A percentile compares a stretch with the other conserved stretches of the same genome.
Conservation (phyloP, 768 basidiomycete species). For the Fomitopsis pulvina region DNA sequence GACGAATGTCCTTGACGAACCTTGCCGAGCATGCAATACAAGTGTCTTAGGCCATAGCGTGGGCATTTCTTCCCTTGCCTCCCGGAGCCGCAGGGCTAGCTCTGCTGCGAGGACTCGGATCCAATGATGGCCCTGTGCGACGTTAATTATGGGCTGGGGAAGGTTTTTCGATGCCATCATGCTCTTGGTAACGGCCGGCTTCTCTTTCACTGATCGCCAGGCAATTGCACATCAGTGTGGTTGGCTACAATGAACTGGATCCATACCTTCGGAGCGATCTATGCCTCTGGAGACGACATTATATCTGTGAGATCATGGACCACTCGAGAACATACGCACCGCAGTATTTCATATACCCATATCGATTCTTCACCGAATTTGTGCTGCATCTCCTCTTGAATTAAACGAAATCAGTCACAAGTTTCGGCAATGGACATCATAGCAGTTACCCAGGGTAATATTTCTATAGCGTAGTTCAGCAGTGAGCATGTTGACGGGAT, state of each 20-base stretch:
- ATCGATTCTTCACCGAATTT: conserved; percentile 78
- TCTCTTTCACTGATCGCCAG: conserved; percentile 67
- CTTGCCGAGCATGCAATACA: conserved; percentile 71
- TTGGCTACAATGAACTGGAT: neutral
- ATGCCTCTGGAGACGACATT: conserved; percentile 53
- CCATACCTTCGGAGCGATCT: conserved; percentile 78
- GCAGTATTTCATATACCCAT: conserved; percentile 89
- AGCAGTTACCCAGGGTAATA: conserved; percentile 51
- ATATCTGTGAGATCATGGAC: neutral
- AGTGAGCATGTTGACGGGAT: neutral
- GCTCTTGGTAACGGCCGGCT: conserved; percentile 73
- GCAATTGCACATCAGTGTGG: neutral
- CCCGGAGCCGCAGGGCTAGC: conserved; percentile 75
- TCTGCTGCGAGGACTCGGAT: conserved; percentile 88
- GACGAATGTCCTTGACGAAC: conserved; percentile 25
- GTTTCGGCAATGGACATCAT: neutral
- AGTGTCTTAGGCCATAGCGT: conserved; percentile 91
- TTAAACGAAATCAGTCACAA: conserved; percentile 7
- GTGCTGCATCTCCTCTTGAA: conserved; percentile 67
- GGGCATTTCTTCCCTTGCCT: conserved; percentile 66
- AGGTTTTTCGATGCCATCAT: conserved; percentile 98
- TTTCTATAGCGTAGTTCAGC: conserved; percentile 32
- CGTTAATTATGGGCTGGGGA: conserved; percentile 64
- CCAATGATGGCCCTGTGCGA: conserved; percentile 83
- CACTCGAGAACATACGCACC: conserved; percentile 40